Base-by-base conservation (phyloP, 164 flowering plant genomes). In the Umbellularia californica region DNA sequence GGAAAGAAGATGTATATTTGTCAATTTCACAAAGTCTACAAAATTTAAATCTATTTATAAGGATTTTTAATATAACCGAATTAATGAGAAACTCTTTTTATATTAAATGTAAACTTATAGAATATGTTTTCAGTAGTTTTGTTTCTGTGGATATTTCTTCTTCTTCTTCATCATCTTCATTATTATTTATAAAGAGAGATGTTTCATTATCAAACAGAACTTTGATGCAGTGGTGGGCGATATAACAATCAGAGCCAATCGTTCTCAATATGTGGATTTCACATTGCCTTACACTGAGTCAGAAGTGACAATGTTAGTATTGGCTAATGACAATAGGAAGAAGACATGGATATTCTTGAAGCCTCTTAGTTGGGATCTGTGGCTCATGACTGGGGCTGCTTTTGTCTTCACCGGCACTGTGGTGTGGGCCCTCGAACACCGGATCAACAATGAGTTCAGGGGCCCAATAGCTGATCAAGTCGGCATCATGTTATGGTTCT, bases 221-320 rank as follows among this genome's bases (percentile, higher is more conserved):
- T 82, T 47, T 33, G 87, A 84, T 71, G 87, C 74, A 19, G 81
- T 73, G 14, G 81, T 81, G 22, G 85, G 84, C 2, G 87, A 84
- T 62, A 58, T 69, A 9, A 81, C 87, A 1, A 83, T 83, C 51
- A 55, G 24, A 17, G 70, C 76, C 14, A 78, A 81, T 52, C 35
- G 85, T 60, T 77, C 84, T 9, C 27, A 19, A 22, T 65, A 70
- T n/a, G 85, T 80, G 7, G 84, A 83, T 62, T 83, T 79, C 52
- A 76, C 81, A 5, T 65, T 75, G 51, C 85, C 85, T 5, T 81
- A 30, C 30, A 24, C 80, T 6, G 79, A 76, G 58, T 68, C 79
- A 1, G 83, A 80, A 0, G 68, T 81, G 12, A 3, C 71, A 15
- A 72, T 74, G 74, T n/a, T 81, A 1, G 82, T 79, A 0, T 78